phyloP scores from a whole-genome alignment of 2,329 filamentous ascomycete genomes.

The Fusarium oxysporum region DNA sequence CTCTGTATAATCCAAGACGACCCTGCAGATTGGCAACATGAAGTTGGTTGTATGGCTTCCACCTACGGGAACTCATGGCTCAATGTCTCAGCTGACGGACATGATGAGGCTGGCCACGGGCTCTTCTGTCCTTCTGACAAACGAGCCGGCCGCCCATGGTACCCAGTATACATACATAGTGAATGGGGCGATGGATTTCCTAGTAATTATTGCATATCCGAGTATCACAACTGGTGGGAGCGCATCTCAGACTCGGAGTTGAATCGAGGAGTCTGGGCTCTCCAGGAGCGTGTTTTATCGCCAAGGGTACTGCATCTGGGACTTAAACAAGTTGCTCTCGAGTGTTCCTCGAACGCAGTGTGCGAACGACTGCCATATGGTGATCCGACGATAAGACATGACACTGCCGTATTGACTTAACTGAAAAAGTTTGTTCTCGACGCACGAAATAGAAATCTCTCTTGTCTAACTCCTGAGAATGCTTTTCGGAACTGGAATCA shows the following conservation, averaged over 20 bases:
- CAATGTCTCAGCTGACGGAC: conserved; percentile 6
- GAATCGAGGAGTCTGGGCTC: conserved; percentile 20
- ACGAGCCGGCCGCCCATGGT: not conserved
- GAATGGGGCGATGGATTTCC: not conserved
- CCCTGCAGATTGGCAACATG: conserved; percentile 10
- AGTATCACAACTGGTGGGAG: conserved; percentile 18
- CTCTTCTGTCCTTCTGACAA: not conserved
- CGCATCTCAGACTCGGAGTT: not conserved
- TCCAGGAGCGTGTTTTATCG: conserved; percentile 19
- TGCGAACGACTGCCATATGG: conserved; percentile 23
- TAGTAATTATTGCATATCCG: not conserved
- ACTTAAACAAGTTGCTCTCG: conserved; percentile 17
- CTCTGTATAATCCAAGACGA: conserved; percentile 37
- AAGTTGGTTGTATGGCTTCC: conserved; percentile 1
- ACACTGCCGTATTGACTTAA: not conserved
- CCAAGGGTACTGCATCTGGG: conserved; percentile 20
- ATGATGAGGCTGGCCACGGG: not conserved
- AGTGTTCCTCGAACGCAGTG: conserved; percentile 8
- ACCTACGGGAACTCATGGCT: conserved; percentile 10
- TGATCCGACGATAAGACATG: not conserved
- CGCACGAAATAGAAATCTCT: not conserved
- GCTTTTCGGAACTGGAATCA: conserved; percentile 10
- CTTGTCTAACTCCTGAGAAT: not conserved
- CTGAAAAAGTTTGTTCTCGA: not conserved
- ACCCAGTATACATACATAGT: not conserved